phyloP scores from a whole-genome alignment of 2,329 filamentous ascomycete species.

The Sarocladiaceae sp. region DNA sequence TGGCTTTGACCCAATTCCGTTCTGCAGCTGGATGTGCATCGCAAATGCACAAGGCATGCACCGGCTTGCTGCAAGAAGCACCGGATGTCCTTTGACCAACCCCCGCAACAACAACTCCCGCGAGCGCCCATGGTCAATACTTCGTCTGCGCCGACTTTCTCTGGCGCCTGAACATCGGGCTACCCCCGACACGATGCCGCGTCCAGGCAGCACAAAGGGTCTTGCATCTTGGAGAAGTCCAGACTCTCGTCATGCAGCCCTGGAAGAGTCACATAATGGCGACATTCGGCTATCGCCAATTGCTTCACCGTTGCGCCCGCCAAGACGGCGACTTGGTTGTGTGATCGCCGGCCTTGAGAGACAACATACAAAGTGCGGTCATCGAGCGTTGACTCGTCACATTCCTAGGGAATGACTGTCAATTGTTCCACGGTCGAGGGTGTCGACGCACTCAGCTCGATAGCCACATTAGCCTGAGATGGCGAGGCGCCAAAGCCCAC shows the following conservation, averaged over 20 bases:
- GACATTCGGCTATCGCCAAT: too few relatives aligned
- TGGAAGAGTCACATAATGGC: too few relatives aligned
- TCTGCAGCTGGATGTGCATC: not conserved
- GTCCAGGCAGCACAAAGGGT: not conserved
- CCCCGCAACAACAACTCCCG: too few relatives aligned
- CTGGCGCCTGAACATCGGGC: not conserved
- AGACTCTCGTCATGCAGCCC: not conserved
- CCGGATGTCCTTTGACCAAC: too few relatives aligned
- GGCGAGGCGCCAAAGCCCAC: not conserved
- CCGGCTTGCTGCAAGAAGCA: not conserved
- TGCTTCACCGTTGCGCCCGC: too few relatives aligned
- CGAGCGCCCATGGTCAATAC: too few relatives aligned
- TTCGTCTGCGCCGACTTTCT: not conserved
- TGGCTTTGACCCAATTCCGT: too few relatives aligned
- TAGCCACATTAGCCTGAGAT: not conserved
- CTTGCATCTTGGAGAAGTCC: not conserved
- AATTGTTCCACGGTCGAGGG: not conserved
- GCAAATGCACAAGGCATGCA: not conserved
- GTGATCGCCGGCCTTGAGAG: not conserved
- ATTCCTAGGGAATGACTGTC: not conserved
- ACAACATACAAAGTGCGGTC: not conserved
- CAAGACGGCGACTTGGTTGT: too few relatives aligned
- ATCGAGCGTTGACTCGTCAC: not conserved
- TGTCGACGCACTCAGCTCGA: slow-evolving; percentile 1
- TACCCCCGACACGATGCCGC: not conserved